Evolutionary conservation across 306 rosid genomes (phyloP).

Genomic region (Senna siamea): DNA sequence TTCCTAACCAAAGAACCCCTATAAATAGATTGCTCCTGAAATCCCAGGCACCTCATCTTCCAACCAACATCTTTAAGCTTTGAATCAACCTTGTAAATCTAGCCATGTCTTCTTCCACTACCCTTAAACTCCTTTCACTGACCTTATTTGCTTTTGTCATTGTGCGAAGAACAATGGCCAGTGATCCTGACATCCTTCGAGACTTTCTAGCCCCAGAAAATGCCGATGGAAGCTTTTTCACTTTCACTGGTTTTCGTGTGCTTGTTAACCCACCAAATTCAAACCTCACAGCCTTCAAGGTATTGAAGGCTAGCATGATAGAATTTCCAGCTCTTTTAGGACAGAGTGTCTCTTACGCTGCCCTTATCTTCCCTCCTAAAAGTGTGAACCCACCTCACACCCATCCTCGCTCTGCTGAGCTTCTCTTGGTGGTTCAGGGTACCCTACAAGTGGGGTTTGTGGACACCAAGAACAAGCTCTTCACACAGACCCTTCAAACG

Average conservation of each 20-base stretch:
- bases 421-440: slow-evolving; percentile 43
- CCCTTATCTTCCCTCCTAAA: slow-evolving; percentile 45
- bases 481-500: slow-evolving; percentile 43
- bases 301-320: slow-evolving; percentile 38
- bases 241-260: slow-evolving; percentile 45
- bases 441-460: slow-evolving; percentile 57
- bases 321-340: slow-evolving; percentile 62
- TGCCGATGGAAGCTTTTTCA: slow-evolving; percentile 53
- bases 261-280: not conserved
- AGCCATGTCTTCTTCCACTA: slow-evolving; percentile 30
- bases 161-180: slow-evolving; percentile 31
- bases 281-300: slow-evolving; percentile 39
- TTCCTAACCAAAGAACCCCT: too few species aligned
- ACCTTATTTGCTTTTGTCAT: slow-evolving; percentile 34
- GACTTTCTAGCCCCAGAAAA: slow-evolving; percentile 50
- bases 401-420: slow-evolving; percentile 62
- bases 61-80: too few species aligned
- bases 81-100: too few species aligned
- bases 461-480: slow-evolving; percentile 56
- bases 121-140: slow-evolving; percentile 37
- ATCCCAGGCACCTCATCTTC: too few species aligned
- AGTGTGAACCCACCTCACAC: slow-evolving; percentile 58
- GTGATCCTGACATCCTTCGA: slow-evolving; percentile 55
- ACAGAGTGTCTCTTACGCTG: slow-evolving; percentile 65
- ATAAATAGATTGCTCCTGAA: too few species aligned